Conservation (phyloP, 495 filamentous ascomycete species). For the Tricharina praecox region DNA sequence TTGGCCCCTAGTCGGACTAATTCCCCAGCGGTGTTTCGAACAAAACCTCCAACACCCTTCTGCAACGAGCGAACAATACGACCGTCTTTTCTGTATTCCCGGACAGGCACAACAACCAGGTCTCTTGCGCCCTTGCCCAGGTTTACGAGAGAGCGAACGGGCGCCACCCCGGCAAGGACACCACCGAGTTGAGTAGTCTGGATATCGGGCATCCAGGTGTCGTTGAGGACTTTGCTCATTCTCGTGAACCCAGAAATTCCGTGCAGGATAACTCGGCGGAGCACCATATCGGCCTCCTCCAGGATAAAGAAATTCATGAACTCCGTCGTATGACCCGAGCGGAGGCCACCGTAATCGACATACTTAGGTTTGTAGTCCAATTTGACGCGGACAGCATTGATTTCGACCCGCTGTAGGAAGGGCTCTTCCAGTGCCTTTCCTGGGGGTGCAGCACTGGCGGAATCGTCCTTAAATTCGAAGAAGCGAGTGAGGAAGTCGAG, state of each 20-base stretch:
- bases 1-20: slow-evolving; percentile 86
- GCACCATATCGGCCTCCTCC: slow-evolving; percentile 69
- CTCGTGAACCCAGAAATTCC: slow-evolving; percentile 80
- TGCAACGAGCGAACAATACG: slow-evolving; percentile 78
- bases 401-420: slow-evolving; percentile 78
- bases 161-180: slow-evolving; percentile 76
- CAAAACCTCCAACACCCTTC: slow-evolving; percentile 77
- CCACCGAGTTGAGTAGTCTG: slow-evolving; percentile 76
- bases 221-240: slow-evolving; percentile 72
- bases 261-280: slow-evolving; percentile 80
- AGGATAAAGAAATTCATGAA: slow-evolving; percentile 98
- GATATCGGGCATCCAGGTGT: slow-evolving; percentile 95
- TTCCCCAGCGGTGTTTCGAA: slow-evolving; percentile 80
- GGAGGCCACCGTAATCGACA: slow-evolving; percentile 81
- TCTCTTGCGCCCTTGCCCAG: slow-evolving; percentile 73
- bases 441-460: slow-evolving; percentile 3
- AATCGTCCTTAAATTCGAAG: slow-evolving; percentile 79
- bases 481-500: slow-evolving; percentile 93
- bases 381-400: slow-evolving; percentile 63
- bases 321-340: slow-evolving; percentile 95
- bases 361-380: slow-evolving; percentile 97
- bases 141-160: slow-evolving; percentile 75
- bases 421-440: slow-evolving; percentile 46
- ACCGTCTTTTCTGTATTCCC: slow-evolving; percentile 86
- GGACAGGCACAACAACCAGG: slow-evolving; percentile 72